These are phyloP conservation scores for Diplodia seriata DNA, from an alignment of 2,329 filamentous ascomycete species.

Conservation along the genomic window DNA sequence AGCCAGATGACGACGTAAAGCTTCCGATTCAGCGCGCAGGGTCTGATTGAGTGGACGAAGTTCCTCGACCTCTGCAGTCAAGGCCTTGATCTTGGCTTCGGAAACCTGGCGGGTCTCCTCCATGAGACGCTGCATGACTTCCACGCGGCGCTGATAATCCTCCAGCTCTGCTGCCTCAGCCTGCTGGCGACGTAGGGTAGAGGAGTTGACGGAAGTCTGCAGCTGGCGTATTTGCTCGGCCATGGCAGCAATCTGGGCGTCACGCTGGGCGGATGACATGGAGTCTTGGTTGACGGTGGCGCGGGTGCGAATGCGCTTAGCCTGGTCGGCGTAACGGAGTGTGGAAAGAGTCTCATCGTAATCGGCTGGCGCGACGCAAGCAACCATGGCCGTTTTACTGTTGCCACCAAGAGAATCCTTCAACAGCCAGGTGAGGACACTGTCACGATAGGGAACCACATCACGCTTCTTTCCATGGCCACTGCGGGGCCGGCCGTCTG, in stretches of 20 bases:
- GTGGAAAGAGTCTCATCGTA: conserved; percentile 98
- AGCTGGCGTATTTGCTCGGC: conserved; percentile 88
- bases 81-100: conserved; percentile 89
- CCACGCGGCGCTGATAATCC: conserved; percentile 91
- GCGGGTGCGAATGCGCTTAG: conserved; percentile 93
- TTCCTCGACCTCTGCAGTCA: conserved; percentile 63
- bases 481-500: conserved; percentile 64
- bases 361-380: conserved; percentile 92
- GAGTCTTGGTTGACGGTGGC: conserved; percentile 96
- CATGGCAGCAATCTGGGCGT: conserved; percentile 94
- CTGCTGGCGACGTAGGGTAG: conserved; percentile 68
- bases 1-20: conserved; percentile 83
- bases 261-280: conserved; percentile 88
- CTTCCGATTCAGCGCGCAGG: conserved; percentile 75
- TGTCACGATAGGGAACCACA: conserved; percentile 92
- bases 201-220: conserved; percentile 73
- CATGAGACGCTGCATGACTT: conserved; percentile 92
- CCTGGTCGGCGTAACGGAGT: conserved; percentile 94
- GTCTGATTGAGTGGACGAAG: conserved; percentile 63
- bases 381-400: conserved; percentile 99
- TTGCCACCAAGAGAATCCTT: conserved; percentile 97
- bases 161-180: conserved; percentile 86
- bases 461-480: conserved; percentile 59
- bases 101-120: conserved; percentile 89
- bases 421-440: conserved; percentile 81